These are phyloP conservation scores for Suillus lakei DNA, from an alignment of 768 basidiomycete genomes.

Conservation along the genomic window DNA sequence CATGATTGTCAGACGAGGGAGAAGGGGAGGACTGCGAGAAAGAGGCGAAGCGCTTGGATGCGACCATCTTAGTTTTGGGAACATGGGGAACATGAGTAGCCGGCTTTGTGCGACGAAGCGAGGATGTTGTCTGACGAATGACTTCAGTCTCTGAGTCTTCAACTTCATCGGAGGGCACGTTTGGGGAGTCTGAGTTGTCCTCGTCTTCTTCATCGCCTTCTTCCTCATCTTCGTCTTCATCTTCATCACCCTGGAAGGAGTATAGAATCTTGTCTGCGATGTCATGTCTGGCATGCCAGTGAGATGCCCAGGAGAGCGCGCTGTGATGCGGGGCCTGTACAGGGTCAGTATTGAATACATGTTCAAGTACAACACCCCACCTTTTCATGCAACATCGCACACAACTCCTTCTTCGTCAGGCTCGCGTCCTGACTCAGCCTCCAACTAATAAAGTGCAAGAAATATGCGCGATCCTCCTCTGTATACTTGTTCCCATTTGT, in stretches of 20 bases:
- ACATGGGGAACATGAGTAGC: not conserved
- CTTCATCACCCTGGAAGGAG: slow-evolving; percentile 42
- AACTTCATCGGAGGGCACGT: slow-evolving; percentile 12
- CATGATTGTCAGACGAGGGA: slow-evolving; percentile 10
- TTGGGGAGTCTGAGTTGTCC: slow-evolving; percentile 23
- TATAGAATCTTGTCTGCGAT: slow-evolving; percentile 66
- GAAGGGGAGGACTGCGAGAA: not conserved
- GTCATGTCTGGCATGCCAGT: slow-evolving; percentile 70
- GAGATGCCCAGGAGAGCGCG: slow-evolving; percentile 64
- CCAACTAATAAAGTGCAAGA: slow-evolving; percentile 70
- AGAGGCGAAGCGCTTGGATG: not conserved
- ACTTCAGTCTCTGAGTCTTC: slow-evolving; percentile 28
- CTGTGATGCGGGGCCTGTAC: slow-evolving; percentile 71
- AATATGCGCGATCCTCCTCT: slow-evolving; percentile 65
- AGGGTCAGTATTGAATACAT: slow-evolving; percentile 6
- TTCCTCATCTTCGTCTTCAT: slow-evolving; percentile 44
- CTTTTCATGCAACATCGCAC: slow-evolving; percentile 60
- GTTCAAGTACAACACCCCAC: slow-evolving; percentile 24
- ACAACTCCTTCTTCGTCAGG: slow-evolving; percentile 57
- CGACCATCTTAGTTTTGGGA: not conserved
- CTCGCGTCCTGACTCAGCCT: slow-evolving; percentile 57
- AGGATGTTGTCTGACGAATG: slow-evolving; percentile 22
- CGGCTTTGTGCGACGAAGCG: slow-evolving; percentile 9
- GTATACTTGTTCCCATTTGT: slow-evolving; percentile 68
- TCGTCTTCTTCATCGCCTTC: slow-evolving; percentile 24